Conservation (phyloP, 2,329 filamentous ascomycete species). For the Botrytis elliptica region DNA sequence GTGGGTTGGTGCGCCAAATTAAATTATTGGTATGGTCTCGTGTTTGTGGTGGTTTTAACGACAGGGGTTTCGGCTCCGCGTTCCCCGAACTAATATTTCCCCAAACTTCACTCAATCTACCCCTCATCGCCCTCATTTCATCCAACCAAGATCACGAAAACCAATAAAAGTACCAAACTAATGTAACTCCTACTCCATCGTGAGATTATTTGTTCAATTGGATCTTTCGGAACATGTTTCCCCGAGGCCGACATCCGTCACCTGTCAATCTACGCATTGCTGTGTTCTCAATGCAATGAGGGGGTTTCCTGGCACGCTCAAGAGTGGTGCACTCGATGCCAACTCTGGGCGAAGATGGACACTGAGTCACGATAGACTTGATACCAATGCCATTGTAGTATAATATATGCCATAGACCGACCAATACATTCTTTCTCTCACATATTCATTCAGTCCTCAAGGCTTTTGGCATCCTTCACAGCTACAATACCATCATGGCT, state of each 20-base stretch:
- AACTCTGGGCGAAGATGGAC: neutral
- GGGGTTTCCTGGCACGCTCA: neutral
- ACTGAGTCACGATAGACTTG: neutral
- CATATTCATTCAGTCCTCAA: neutral
- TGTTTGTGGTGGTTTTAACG: neutral
- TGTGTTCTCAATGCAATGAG: neutral
- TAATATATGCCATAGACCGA: neutral
- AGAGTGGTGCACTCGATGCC: neutral
- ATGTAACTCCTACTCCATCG: neutral
- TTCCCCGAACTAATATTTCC: neutral
- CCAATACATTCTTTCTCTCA: neutral
- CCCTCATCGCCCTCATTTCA: neutral
- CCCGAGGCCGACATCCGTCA: neutral
- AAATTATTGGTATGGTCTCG: no score
- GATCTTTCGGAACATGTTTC: slow-evolving; percentile 6
- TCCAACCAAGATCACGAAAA: neutral
- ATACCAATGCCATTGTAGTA: neutral
- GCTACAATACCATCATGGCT: neutral
- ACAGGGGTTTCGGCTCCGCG: slow-evolving; percentile 8
- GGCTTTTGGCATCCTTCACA: neutral
- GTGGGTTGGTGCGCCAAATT: neutral
- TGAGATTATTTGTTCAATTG: neutral
- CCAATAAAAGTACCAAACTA: neutral
- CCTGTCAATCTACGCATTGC: neutral
- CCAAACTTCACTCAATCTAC: neutral